phyloP scores from a whole-genome alignment of 495 filamentous ascomycete genomes.

The Aspergillus saccharolyticus region DNA sequence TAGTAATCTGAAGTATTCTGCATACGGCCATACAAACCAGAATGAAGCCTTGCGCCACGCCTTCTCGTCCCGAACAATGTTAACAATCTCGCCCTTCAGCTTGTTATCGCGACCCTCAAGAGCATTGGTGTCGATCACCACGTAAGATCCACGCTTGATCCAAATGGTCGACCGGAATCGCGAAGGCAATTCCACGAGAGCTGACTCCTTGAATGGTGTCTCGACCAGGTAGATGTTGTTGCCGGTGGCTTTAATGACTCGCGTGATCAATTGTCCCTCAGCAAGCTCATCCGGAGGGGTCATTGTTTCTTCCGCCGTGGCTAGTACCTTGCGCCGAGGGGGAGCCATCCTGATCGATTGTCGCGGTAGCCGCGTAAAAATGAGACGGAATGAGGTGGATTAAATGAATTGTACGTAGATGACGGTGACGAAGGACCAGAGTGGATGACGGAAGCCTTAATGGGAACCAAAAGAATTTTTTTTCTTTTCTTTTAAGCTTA shows the following conservation, averaged over 20 bases:
- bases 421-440: neutral
- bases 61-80: constrained; percentile 88
- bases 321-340: constrained; percentile 67
- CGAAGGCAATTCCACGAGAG: constrained; percentile 70
- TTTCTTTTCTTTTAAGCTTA: no score
- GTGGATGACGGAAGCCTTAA: neutral
- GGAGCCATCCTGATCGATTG: constrained; percentile 54
- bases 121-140: constrained; percentile 68
- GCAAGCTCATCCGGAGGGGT: constrained; percentile 67
- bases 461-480: neutral
- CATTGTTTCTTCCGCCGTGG: constrained; percentile 67
- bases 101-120: constrained; percentile 69
- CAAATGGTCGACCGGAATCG: constrained; percentile 87
- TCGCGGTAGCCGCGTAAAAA: neutral
- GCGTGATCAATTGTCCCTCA: constrained; percentile 62
- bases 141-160: constrained; percentile 82
- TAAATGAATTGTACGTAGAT: neutral
- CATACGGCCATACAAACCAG: constrained; percentile 55
- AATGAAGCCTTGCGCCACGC: constrained; percentile 85
- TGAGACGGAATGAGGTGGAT: no score
- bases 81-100: constrained; percentile 83
- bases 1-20: constrained; percentile 8
- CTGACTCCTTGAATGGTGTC: constrained; percentile 48
- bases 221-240: constrained; percentile 80
- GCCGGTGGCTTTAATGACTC: constrained; percentile 73